These are phyloP conservation scores for Echinochloa phyllopogon DNA, from an alignment of 176 grass and related monocot species.

Conservation along the genomic window DNA sequence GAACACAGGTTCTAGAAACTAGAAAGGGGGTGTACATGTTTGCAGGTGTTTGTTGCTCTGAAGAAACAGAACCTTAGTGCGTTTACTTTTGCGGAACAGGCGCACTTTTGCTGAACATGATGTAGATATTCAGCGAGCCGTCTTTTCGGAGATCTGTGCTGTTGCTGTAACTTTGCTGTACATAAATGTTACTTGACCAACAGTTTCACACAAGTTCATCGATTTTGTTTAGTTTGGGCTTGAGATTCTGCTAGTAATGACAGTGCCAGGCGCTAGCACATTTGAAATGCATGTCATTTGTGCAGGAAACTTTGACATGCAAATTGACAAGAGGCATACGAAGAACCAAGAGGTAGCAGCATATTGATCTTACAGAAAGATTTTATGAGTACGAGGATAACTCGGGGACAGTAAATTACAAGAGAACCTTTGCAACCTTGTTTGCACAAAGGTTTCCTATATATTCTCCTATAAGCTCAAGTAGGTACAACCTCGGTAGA, in stretches of 20 bases:
- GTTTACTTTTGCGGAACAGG: background rate
- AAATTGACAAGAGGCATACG: background rate
- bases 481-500: conserved; percentile 69
- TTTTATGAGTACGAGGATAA: background rate
- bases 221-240: background rate
- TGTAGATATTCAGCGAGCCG: background rate
- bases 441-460: conserved; percentile 24
- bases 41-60: background rate
- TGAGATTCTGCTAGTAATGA: background rate
- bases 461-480: conserved; percentile 36
- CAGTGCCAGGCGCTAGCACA: background rate
- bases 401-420: conserved; percentile 26
- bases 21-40: conserved; percentile 9
- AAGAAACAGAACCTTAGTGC: background rate
- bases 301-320: background rate
- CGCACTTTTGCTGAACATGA: background rate
- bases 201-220: background rate
- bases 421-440: background rate
- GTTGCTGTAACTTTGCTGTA: conserved; percentile 5
- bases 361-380: conserved; percentile 30
- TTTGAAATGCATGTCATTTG: background rate
- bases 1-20: conserved; percentile 1
- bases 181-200: background rate
- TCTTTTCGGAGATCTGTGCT: conserved; percentile 9
- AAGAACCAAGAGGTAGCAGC: background rate